Evolutionary conservation across 1,284 basidiomycete genomes (phyloP), one percentile per base, ranked within the genome.

Genomic region (Ustilago vetiveriae): DNA sequence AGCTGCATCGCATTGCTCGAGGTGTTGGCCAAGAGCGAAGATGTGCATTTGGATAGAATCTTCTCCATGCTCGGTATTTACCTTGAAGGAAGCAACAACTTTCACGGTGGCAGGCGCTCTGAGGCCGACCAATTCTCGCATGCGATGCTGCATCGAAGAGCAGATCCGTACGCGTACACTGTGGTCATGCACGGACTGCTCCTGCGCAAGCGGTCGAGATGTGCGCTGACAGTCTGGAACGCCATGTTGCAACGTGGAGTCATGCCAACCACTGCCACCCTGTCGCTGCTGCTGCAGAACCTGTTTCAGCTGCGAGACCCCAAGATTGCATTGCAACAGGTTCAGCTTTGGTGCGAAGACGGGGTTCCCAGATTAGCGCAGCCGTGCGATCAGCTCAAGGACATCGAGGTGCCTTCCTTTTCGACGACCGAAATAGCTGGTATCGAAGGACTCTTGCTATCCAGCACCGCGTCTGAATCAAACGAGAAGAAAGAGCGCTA

Each of bases 141-240:
- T 16, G 38, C 42, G 2, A 57, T 54, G 40, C 8, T n/a, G 23
- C 36, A 22, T 30, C 30, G 23, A 4, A 44, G 49, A 36, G 30
- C 24, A 6, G 49, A 53, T 23, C 41, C 46, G 16, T 38, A 44
- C n/a, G 59, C 55, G 3, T 69, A 63, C 19, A 29, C 59, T 6
- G 29, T 58, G 38, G 42, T 50, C 26, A 69, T 69, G 66, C 66
- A 69, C 14, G 66, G 66, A 16, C 37, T 52, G 9, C 21, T 50
- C 13, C 0, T 36, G 6, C 50, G 66, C 13, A 39, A 33, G 27
- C 46, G 37, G 19, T 38, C 58, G 14, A 35, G 38, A 13, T 22
- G 53, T 9, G 58, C 54, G 7, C 21, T 54, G 7, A 39, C 35
- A 11, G 49, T 63, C 0, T 69, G 66, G 66, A 22, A 51, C 26